Evolutionary conservation across 106 monocot genomes (phyloP), one percentile per base, ranked within the genome.

Genomic region (Apostasia ramifera): DNA sequence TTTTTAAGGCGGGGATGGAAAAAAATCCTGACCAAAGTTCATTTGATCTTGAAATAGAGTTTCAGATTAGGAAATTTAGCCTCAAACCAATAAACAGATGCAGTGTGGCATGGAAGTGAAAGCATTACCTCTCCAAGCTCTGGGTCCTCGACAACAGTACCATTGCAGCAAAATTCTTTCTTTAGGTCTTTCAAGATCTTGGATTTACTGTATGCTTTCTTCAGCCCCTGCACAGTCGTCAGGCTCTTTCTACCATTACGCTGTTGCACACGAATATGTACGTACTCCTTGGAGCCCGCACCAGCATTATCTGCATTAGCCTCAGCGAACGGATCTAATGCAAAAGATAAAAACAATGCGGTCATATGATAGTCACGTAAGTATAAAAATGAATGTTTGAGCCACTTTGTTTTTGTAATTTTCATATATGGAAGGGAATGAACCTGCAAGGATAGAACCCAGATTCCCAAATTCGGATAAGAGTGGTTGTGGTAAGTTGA

Each of bases 211-310:
- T 63, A 79, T 37, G 62, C 74, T 65, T 79, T 79, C 43, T 79
- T 79, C 74, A 79, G 51, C 43, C 79, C 79, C 63, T 79, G 79
- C 1, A 80, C 80, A 40, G 74, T 80, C 7, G 74, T 80, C 59
- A 80, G 75, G 53, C 80, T 75, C 71, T 80, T 80, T 66, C 75
- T 80, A 44, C 80, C 80, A 57, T 80, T 80, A 37, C 80, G 63
- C 71, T 80, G 80, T 44, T 80, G 80, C 58, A 75, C 71, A 57
- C 80, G 80, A 52, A 80, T 71, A 40, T 80, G 80, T 9, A 80
- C 80, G 67, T 80, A 80, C 69, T 80, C 80, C 63, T 80, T 80
- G 65, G 80, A 10, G 1, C 80, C 80, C 59, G 75, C 75, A 75
- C 70, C 80, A 66, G 75, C 75, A 39, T 80, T 75, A 14, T 80